Evolutionary conservation across 2,329 filamentous ascomycete species (phyloP).

Genomic region (Colletotrichum coccodes): DNA sequence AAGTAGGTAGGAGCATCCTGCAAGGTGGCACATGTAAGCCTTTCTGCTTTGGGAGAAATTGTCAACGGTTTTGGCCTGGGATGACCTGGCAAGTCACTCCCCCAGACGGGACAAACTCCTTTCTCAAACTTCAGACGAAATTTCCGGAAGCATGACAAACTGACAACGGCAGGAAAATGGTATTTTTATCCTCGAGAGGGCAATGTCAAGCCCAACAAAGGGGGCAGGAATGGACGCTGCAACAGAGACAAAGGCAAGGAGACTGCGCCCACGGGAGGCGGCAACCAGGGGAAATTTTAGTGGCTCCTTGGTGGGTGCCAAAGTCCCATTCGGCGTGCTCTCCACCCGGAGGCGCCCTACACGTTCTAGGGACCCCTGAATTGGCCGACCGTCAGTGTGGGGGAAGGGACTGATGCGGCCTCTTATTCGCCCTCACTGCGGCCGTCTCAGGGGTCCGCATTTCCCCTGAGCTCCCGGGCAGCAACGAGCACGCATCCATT

Average conservation of each 20-base stretch:
- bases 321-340: slow-evolving; percentile 14
- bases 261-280: slow-evolving; percentile 15
- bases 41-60: slow-evolving; percentile 12
- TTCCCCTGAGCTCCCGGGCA: slow-evolving; percentile 12
- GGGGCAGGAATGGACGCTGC: neutral
- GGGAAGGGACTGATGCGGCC: neutral
- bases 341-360: slow-evolving; percentile 25
- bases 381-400: neutral
- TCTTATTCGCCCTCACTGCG: slow-evolving; percentile 17
- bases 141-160: neutral
- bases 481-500: slow-evolving; percentile 15
- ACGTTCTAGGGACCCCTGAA: slow-evolving; percentile 27
- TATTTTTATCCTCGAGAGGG: neutral
- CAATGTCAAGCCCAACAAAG: neutral
- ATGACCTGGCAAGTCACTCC: slow-evolving; percentile 15
- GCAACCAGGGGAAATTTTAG: slow-evolving; percentile 23
- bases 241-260: slow-evolving; percentile 7
- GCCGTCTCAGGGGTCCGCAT: slow-evolving; percentile 1
- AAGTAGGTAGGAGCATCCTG: neutral
- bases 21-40: neutral
- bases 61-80: slow-evolving; percentile 25
- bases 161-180: neutral
- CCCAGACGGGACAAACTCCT: neutral
- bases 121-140: slow-evolving; percentile 18
- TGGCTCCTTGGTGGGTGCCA: slow-evolving; percentile 13